These are phyloP conservation scores for Phaeolepiota aurea DNA, from an alignment of 768 basidiomycete genomes.

Conservation along the genomic window DNA sequence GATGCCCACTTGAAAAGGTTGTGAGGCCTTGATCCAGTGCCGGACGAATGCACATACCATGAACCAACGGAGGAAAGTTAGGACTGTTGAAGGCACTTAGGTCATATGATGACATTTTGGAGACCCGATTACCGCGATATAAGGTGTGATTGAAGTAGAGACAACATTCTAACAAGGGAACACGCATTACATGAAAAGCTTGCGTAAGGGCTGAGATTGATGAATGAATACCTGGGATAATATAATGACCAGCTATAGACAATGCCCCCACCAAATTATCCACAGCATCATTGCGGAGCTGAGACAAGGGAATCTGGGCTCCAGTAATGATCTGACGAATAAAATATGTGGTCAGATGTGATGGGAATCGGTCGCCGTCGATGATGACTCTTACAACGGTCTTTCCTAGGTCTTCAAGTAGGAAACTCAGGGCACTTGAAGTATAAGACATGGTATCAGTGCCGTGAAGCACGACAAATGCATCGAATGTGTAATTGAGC, in stretches of 20 bases:
- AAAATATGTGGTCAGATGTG: too few species aligned
- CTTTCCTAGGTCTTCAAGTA: constrained; percentile 89
- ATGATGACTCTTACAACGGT: constrained; percentile 51
- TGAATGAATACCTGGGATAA: constrained; percentile 68
- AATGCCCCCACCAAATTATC: constrained; percentile 89
- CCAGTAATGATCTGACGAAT: constrained; percentile 71
- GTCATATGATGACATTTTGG: constrained; percentile 76
- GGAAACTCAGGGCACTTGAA: constrained; percentile 81
- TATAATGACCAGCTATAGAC: constrained; percentile 83
- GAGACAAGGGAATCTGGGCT: constrained; percentile 88
- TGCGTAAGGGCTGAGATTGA: background rate
- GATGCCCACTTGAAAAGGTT: constrained; percentile 59
- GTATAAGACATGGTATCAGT: constrained; percentile 91
- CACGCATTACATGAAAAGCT: too few species aligned
- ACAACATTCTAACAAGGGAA: constrained; percentile 52
- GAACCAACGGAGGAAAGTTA: constrained; percentile 75
- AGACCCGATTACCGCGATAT: constrained; percentile 79
- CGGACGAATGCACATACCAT: constrained; percentile 40
- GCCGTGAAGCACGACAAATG: constrained; percentile 86
- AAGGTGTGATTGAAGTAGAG: constrained; percentile 88
- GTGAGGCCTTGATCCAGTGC: background rate
- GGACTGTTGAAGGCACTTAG: constrained; percentile 80
- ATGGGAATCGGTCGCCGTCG: too few species aligned
- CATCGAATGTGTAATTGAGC: constrained; percentile 87
- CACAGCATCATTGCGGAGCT: constrained; percentile 88